Conservation (phyloP, 1,284 basidiomycete species). For the Sporisorium graminicola region DNA sequence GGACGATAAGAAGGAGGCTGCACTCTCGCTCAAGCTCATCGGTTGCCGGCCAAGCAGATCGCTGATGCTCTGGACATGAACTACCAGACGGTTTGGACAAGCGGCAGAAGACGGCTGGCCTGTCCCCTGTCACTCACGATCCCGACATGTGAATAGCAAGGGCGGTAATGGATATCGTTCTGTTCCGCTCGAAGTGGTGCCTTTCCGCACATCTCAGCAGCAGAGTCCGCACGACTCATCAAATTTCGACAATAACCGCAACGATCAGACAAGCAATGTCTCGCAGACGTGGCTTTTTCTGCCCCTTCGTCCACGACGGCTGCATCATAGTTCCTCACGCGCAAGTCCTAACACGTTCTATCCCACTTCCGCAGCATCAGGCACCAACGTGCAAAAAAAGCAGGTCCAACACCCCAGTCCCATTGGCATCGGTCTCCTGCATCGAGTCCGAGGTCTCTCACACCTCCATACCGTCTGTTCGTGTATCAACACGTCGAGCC, state of each 20-base stretch:
- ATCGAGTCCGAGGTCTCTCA: no score
- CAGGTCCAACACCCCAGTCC: no score
- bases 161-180: neutral
- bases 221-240: neutral
- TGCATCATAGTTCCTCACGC: no score
- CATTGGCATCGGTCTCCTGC: no score
- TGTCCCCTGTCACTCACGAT: constrained; percentile 9
- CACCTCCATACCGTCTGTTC: neutral
- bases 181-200: neutral
- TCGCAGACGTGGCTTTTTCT: no score
- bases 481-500: neutral
- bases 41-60: constrained; percentile 25
- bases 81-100: constrained; percentile 28
- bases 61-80: constrained; percentile 23
- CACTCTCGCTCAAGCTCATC: constrained; percentile 16
- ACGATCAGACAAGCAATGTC: no score
- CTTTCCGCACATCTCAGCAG: neutral
- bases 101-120: constrained; percentile 14
- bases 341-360: no score
- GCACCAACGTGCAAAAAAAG: no score
- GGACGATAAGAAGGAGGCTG: constrained; percentile 18
- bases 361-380: no score
- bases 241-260: neutral
- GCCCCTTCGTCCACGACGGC: no score
- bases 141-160: constrained; percentile 4